phyloP scores from a whole-genome alignment of 768 basidiomycete genomes.

The Russula virescens region DNA sequence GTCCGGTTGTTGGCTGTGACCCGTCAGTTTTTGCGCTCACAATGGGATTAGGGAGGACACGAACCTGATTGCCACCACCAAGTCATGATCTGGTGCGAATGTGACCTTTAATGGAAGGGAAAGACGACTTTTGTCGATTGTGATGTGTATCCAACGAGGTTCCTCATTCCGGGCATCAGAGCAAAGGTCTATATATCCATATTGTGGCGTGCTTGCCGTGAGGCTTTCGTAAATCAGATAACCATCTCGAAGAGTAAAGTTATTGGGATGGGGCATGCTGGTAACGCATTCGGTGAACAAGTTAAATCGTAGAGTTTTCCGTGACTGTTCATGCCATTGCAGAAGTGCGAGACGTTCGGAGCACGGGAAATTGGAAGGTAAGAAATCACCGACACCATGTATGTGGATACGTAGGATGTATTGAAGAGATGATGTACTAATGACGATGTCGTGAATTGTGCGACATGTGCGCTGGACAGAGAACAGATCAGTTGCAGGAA shows the following conservation, averaged over 20 bases:
- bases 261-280: neutral
- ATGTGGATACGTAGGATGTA: neutral
- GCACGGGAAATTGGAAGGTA: neutral
- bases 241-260: neutral
- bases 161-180: too few relatives aligned
- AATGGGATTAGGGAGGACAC: too few relatives aligned
- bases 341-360: slow-evolving; percentile 2
- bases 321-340: neutral
- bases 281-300: neutral
- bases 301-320: neutral
- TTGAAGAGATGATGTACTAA: neutral
- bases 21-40: too few relatives aligned
- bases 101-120: too few relatives aligned
- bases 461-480: neutral
- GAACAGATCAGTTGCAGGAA: neutral
- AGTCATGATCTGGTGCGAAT: too few relatives aligned
- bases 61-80: too few relatives aligned
- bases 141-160: too few relatives aligned
- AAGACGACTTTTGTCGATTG: too few relatives aligned
- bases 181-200: neutral
- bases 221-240: neutral
- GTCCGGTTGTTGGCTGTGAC: too few relatives aligned
- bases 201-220: neutral
- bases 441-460: neutral
- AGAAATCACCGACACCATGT: neutral